Base-by-base conservation (phyloP, 78 protist species). In the Dictyostelium intermedium region DNA sequence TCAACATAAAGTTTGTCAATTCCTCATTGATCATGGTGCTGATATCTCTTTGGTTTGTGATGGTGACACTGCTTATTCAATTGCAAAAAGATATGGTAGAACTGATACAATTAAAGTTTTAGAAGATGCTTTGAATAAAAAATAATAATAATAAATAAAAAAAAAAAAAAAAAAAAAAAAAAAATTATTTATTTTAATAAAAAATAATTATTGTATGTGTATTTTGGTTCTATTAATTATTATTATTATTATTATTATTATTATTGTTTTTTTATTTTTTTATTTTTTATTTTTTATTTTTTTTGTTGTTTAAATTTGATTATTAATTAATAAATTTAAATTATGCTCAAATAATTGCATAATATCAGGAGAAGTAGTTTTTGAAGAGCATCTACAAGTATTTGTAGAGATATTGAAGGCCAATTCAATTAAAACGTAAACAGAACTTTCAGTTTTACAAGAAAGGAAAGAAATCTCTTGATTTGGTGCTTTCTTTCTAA, bases 381-480 rank as follows among this genome's bases (percentile, higher is more conserved):
- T 89, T 23, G 85, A 89, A 7, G 69, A 30, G 20, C 74, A 61
- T 50, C 82, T 60, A 66, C 74, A 69, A 16, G 83, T 76, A 2
- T 30, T 41, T 10, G 27, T 60, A 14, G 81, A 18, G 23, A 56
- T 50, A 6, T 79, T 79, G 39, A 82, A 82, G 18, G 94, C 73
- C 5, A 89, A 43, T 34, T 89, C 87, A 2, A 81, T 25, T 7
- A 89, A 35, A 32, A 89, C 69, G 37, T 89, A 89, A 20, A 80
- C 37, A 32, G 94, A 89, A 50, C 69, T 80, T 66, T 89, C 94
- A 35, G 94, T 89, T 74, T 89, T 89, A 80, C 85, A 78, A 72
- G 94, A 89, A 82, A 80, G 87, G 94, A 78, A 89, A 41, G 87
- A 89, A 30, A 89, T 81, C 16, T 89, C 94, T 89, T 89, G 94